Conservation (phyloP, 148 eudicot genomes). For the Rhododendron molle region DNA sequence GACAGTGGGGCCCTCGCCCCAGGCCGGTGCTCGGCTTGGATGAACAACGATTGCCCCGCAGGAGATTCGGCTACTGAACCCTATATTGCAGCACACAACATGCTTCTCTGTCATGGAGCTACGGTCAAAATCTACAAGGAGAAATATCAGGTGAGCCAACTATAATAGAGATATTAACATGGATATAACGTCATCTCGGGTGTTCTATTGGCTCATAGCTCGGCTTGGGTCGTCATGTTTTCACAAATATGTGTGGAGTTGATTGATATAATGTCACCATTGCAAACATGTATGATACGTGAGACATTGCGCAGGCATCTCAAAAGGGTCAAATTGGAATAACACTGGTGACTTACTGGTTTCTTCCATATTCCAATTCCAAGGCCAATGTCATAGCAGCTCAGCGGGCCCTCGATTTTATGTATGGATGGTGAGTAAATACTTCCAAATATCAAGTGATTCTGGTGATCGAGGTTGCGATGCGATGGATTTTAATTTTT, state of each 20-base stretch:
- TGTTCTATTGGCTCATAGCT: too few relatives aligned
- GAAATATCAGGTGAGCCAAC: slow-evolving; percentile 9
- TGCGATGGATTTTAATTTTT: neutral
- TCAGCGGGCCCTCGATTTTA: slow-evolving; percentile 8
- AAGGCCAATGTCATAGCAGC: neutral
- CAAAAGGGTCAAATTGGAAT: slow-evolving; percentile 13
- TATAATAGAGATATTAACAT: neutral
- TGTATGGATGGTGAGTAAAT: slow-evolving; percentile 9
- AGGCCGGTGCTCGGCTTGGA: slow-evolving; percentile 6
- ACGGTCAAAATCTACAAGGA: slow-evolving; percentile 8
- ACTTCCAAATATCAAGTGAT: neutral
- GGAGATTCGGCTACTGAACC: slow-evolving; percentile 17
- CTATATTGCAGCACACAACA: slow-evolving; percentile 11
- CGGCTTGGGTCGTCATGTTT: too few relatives aligned
- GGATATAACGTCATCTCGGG: too few relatives aligned
- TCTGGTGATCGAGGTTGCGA: neutral
- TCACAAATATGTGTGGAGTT: too few relatives aligned
- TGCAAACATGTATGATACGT: neutral
- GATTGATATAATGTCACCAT: neutral
- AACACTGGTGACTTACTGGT: neutral
- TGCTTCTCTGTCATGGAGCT: slow-evolving; percentile 8
- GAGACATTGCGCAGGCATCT: neutral
- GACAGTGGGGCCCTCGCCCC: neutral
- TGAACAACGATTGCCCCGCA: neutral
- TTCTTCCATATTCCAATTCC: neutral